Base-by-base conservation (phyloP, 2,329 filamentous ascomycete species). In the Endothia cerciana region DNA sequence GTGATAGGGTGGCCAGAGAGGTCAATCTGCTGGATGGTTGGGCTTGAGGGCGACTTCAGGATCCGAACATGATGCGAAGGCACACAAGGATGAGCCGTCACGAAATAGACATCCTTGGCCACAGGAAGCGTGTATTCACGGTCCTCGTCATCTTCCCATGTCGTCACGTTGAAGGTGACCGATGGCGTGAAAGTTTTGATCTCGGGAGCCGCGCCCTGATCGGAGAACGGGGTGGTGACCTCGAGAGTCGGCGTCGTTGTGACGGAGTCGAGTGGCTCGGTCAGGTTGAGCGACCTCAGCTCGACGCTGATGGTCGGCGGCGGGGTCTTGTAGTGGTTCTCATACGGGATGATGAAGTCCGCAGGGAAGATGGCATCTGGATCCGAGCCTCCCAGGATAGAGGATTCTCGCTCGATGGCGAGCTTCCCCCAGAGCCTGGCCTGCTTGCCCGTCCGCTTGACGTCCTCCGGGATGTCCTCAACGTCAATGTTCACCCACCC, bases 61-160 rank as follows among this genome's bases (percentile, higher is more conserved):
- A 89, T 83, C 68, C 82, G 84, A 2, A 87, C 83, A 64, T 83
- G 81, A 60, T 81, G 80, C 1, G 86, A 87, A 1, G 85, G 83
- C 5, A 85, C 82, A 70, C 88, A 91, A 0, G 88, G 88, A 70
- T 89, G 87, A 0, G 87, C 87, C 0, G 88, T 89, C 22, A 89
- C 85, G 72, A 90, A 90, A 70, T 84, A 84, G 28, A 89, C 81
- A 65, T 90, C 87, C 69, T 87, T 84, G 6, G 77, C 75, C 11
- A 91, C 74, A 0, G 80, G 72, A 61, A 83, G 80, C 1, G 78
- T 79, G 62, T 81, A 70, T 64, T 82, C 72, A 33, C 74, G 70
- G 53, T 74, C 77, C 55, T 80, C 77, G 1, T 79, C 77, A 2
- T 75, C 72, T 2, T 78, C 76, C 38, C 81, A 80, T 43, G 79